Evolutionary conservation across 257 asterid genomes (phyloP), one percentile per base, ranked within the genome.

Genomic region (Solanum appendiculatum): DNA sequence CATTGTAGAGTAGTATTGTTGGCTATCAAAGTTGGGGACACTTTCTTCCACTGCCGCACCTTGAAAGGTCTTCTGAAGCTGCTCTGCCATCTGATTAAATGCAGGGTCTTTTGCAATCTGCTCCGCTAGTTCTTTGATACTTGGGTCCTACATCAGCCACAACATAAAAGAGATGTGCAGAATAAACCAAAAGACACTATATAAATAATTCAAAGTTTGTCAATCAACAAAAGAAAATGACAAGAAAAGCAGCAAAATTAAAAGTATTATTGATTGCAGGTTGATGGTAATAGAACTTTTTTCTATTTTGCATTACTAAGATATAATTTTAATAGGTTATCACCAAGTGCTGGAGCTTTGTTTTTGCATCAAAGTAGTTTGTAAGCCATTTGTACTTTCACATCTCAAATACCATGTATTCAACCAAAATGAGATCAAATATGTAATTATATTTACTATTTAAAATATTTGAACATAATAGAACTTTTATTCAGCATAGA

Each of bases 71-170:
- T 95, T 93, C 93, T 96, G 99, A 78, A 97, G 98, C 91, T 96
- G 99, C 91, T 96, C 97, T 9, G 99, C 99, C 99, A 97, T 96
- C 92, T 97, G 98, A 87, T 90, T 95, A 84, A 97, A 96, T 40
- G 99, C 84, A 86, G 99, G 99, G 85, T 96, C 98, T 87, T 94
- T 96, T 82, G 99, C 94, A 88, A 96, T 94, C 92, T 96, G 99
- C 87, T 96, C 97, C 2, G 99, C 99, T 89, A 96, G 87, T 78
- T 96, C 99, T 91, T 96, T 97, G 88, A 97, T 96, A 95, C 98
- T 93, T 34, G 99, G 99, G 86, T 96, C 99, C 99, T 96, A 83
- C 68, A 81, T 25, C 83, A 39, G 37, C 83, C 31, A 56, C 39
- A 86, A 27, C 82, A 73, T 16, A 75, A 20, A 21, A 63, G 54